phyloP scores from a whole-genome alignment of 768 basidiomycete species.

The Favolaschia claudopus region DNA sequence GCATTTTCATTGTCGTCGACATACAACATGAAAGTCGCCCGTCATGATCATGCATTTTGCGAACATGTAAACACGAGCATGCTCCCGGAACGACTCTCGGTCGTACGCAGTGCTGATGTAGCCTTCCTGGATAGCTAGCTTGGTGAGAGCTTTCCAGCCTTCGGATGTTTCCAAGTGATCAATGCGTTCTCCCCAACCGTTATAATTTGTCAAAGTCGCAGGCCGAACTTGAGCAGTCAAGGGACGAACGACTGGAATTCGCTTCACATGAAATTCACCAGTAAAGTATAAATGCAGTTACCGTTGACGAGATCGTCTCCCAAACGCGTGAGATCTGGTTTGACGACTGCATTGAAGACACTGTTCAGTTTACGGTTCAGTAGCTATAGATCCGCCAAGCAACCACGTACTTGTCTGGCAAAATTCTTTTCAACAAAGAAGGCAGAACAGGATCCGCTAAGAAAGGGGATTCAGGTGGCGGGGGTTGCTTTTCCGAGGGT shows the following conservation, averaged over 20 bases:
- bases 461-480: constrained; percentile 63
- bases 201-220: constrained; percentile 68
- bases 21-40: constrained; percentile 63
- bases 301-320: constrained; percentile 61
- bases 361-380: constrained; percentile 38
- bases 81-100: constrained; percentile 61
- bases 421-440: constrained; percentile 59
- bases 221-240: constrained; percentile 51
- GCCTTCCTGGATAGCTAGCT: constrained; percentile 66
- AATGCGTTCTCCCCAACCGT: constrained; percentile 73
- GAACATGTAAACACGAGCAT: constrained; percentile 71
- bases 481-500: background rate
- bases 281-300: constrained; percentile 33
- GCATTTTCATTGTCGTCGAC: background rate
- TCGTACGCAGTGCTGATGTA: constrained; percentile 73
- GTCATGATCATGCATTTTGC: constrained; percentile 67
- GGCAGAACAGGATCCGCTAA: constrained; percentile 68
- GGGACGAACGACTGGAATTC: constrained; percentile 55
- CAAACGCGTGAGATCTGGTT: constrained; percentile 62
- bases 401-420: constrained; percentile 52
- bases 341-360: constrained; percentile 55
- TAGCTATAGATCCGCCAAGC: background rate
- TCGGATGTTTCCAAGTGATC: constrained; percentile 74
- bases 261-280: background rate
- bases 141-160: constrained; percentile 74